Evolutionary conservation across 768 basidiomycete genomes (phyloP).

Genomic region (Leccinum longicurvipes): DNA sequence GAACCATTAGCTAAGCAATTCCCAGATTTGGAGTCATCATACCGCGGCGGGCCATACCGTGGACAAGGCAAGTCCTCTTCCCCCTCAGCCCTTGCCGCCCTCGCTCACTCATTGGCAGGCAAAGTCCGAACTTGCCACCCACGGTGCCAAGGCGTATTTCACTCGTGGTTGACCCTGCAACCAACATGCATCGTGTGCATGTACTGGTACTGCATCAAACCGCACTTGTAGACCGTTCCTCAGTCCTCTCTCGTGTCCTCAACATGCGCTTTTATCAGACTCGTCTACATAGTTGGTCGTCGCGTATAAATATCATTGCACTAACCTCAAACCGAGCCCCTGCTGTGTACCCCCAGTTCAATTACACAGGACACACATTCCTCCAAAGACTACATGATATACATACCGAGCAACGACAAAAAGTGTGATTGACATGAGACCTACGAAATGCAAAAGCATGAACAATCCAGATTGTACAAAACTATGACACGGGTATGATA

Average conservation of each 20-base stretch:
- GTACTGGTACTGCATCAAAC: conserved; percentile 18
- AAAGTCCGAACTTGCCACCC: conserved; percentile 75
- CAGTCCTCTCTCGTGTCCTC: background rate
- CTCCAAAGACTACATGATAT: background rate
- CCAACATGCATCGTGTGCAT: conserved; percentile 11
- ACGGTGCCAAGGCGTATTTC: conserved; percentile 88
- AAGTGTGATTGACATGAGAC: conserved; percentile 10
- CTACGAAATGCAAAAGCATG: conserved; percentile 80
- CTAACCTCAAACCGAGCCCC: conserved; percentile 4
- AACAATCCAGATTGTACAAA: conserved; percentile 56
- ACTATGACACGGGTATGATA: conserved; percentile 20
- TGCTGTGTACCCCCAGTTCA: background rate
- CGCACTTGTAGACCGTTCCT: background rate
- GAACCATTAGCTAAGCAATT: conserved; percentile 5
- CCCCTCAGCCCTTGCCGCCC: background rate
- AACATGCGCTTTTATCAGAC: conserved; percentile 1
- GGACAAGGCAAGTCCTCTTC: conserved; percentile 58
- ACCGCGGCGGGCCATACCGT: conserved; percentile 83
- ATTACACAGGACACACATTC: background rate
- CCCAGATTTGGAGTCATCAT: conserved; percentile 74
- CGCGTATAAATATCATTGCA: conserved; percentile 13
- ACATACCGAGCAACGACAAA: conserved; percentile 6
- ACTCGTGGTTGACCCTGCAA: conserved; percentile 60
- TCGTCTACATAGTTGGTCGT: background rate
- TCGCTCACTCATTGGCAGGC: conserved; percentile 47